A percentile compares a stretch with the other conserved stretches of the same genome.
Evolutionary conservation across 202 grass and related monocot genomes (phyloP).

Genomic region (Zizania palustris): DNA sequence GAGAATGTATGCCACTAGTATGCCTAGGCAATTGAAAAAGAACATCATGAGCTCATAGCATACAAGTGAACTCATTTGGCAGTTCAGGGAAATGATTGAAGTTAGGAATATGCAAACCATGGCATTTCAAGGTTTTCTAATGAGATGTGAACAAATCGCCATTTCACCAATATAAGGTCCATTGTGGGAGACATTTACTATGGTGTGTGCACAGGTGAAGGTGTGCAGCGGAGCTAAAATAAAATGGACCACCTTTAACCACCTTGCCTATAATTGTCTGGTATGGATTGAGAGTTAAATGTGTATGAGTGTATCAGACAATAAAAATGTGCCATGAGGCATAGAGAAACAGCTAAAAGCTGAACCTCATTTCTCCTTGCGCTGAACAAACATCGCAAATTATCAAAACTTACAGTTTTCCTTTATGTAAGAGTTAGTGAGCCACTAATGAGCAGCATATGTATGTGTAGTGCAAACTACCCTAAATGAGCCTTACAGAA

Average conservation of each 20-base stretch:
- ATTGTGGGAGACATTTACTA: background rate
- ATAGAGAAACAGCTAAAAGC: background rate
- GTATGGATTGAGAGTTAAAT: background rate
- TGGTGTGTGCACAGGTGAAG: background rate
- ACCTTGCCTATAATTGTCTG: background rate
- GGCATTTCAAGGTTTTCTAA: background rate
- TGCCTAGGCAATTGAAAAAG: background rate
- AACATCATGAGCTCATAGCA: background rate
- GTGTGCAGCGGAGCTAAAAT: background rate
- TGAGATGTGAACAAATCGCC: background rate
- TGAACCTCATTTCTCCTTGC: conserved; percentile 1
- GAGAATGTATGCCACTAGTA: background rate
- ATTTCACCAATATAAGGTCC: background rate
- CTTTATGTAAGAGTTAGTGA: too few species aligned
- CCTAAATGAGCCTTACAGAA: too few species aligned
- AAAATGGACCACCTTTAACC: background rate
- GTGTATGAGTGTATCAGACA: background rate
- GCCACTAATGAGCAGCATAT: too few species aligned
- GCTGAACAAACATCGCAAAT: background rate
- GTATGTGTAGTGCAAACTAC: too few species aligned
- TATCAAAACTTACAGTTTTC: too few species aligned
- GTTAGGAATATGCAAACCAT: background rate
- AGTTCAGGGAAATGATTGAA: background rate
- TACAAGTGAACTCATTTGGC: background rate
- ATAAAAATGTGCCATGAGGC: background rate